Conservation (phyloP, 306 rosid species). For the Delonix regia region DNA sequence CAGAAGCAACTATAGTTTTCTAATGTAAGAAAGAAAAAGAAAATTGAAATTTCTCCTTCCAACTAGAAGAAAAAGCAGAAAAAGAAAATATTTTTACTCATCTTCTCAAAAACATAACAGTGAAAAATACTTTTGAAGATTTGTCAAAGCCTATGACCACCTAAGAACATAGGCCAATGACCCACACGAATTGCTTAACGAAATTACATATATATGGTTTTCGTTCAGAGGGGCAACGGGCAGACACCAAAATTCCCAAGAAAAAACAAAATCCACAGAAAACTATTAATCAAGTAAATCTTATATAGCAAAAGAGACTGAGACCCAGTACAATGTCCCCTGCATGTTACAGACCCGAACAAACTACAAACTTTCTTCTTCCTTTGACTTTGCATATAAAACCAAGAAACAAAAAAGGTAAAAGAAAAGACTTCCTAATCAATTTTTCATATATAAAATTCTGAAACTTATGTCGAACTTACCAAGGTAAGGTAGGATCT, state of each 20-base stretch:
- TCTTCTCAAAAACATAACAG: too few species aligned
- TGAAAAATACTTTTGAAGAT: too few species aligned
- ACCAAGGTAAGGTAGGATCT: slow-evolving; percentile 65
- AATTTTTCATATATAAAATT: slow-evolving; percentile 15
- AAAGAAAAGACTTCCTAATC: slow-evolving; percentile 10
- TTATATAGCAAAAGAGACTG: not conserved
- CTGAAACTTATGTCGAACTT: slow-evolving; percentile 35
- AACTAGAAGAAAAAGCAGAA: too few species aligned
- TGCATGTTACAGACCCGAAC: slow-evolving; percentile 6
- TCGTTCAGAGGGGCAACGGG: not conserved
- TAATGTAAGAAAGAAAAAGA: too few species aligned
- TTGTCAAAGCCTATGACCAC: too few species aligned
- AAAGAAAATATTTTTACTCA: too few species aligned
- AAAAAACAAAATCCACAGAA: not conserved
- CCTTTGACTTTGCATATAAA: not conserved
- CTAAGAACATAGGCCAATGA: not conserved
- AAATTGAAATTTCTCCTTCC: too few species aligned
- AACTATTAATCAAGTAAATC: not conserved
- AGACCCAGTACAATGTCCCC: not conserved
- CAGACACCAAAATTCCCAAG: not conserved
- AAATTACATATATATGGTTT: not conserved
- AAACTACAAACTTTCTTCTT: slow-evolving; percentile 15
- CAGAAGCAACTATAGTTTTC: too few species aligned
- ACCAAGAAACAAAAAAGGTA: too few species aligned
- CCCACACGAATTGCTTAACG: not conserved